Evolutionary conservation across 2,329 filamentous ascomycete species (phyloP).

Genomic region (Fusarium sp.): DNA sequence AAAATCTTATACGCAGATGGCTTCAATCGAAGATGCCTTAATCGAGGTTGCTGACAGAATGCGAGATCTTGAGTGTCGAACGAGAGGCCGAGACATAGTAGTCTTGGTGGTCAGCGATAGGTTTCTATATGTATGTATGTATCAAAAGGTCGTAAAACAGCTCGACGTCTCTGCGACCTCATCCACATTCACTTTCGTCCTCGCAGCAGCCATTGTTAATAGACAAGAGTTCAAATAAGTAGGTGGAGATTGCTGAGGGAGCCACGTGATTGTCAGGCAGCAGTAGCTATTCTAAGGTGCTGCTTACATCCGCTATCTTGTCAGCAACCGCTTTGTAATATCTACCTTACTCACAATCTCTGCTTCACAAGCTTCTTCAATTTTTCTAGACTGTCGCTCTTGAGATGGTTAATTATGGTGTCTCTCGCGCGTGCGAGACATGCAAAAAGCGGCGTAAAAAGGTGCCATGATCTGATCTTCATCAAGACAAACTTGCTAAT

Average conservation of each 20-base stretch:
- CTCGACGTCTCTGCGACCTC: too few relatives aligned
- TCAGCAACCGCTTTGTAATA: neutral
- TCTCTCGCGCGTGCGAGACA: conserved; percentile 1
- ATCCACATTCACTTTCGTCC: neutral
- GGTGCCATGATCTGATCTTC: neutral
- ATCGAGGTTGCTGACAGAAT: neutral
- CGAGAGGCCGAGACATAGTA: too few relatives aligned
- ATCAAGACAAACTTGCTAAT: neutral
- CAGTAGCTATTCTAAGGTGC: neutral
- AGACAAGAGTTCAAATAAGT: neutral
- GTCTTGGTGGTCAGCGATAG: neutral
- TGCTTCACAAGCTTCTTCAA: rapidly evolving
- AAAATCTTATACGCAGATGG: rapidly evolving
- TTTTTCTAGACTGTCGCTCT: rapidly evolving
- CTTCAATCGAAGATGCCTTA: neutral
- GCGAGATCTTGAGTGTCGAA: too few relatives aligned
- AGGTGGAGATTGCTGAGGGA: neutral
- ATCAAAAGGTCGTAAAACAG: rapidly evolving
- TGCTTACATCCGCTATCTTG: neutral
- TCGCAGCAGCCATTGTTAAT: neutral
- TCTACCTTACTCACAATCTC: neutral
- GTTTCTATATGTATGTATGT: too few relatives aligned
- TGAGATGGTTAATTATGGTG: conserved; percentile 6
- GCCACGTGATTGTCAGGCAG: neutral
- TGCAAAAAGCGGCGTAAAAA: conserved; percentile 19